Evolutionary conservation across 2,329 filamentous ascomycete species (phyloP).

Genomic region (Cladobotryum protrusum): DNA sequence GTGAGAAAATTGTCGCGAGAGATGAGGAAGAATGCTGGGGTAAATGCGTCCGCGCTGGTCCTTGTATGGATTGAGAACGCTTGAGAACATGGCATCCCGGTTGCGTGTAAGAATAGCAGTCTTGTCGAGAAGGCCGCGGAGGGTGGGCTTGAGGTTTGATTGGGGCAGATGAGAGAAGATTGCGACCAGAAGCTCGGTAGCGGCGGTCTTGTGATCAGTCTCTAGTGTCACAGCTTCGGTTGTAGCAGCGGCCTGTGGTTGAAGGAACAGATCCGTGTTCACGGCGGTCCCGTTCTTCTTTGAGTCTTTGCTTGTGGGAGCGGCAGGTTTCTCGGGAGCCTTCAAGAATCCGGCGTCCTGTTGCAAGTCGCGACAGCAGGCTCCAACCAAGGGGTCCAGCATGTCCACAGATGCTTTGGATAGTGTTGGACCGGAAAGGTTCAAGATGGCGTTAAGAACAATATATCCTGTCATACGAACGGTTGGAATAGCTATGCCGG

Average conservation of each 20-base stretch:
- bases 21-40: conserved; percentile 73
- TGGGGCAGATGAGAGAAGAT: conserved; percentile 60
- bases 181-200: conserved; percentile 54
- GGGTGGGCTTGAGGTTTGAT: conserved; percentile 59
- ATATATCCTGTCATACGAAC: conserved; percentile 58
- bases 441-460: conserved; percentile 52
- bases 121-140: conserved; percentile 72
- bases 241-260: conserved; percentile 28
- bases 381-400: conserved; percentile 54
- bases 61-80: conserved; percentile 71
- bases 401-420: conserved; percentile 59
- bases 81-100: conserved; percentile 70
- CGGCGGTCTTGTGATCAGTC: conserved; percentile 47
- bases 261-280: conserved; percentile 71
- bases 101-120: conserved; percentile 67
- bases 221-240: conserved; percentile 31
- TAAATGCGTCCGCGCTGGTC: conserved; percentile 57
- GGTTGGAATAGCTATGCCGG: conserved; percentile 42
- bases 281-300: conserved; percentile 38
- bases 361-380: conserved; percentile 70
- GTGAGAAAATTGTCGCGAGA: conserved; percentile 58
- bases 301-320: conserved; percentile 21
- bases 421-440: conserved; percentile 58
- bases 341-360: conserved; percentile 45
- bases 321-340: conserved; percentile 25